Evolutionary conservation across 31 red algal species (phyloP).

Genomic region (Odonthalia washingtoniensis): DNA sequence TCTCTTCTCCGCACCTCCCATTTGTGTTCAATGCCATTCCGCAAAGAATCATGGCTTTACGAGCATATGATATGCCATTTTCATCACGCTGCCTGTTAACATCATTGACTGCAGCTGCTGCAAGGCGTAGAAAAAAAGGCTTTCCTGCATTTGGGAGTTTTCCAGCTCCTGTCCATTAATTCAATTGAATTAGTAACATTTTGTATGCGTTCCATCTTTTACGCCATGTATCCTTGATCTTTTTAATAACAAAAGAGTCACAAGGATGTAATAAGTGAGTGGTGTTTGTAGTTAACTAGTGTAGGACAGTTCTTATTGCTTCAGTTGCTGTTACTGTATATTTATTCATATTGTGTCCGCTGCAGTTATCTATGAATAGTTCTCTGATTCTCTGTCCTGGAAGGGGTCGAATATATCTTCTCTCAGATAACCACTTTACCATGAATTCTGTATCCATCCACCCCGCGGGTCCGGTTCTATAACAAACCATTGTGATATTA

Average conservation of each 20-base stretch:
- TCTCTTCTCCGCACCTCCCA: neutral
- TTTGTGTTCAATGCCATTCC: neutral
- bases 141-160: slow-evolving; percentile 13
- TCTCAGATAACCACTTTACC: neutral
- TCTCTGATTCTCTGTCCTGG: slow-evolving; percentile 21
- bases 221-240: slow-evolving; percentile 23
- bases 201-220: slow-evolving; percentile 6
- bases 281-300: slow-evolving; percentile 18
- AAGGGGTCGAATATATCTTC: neutral
- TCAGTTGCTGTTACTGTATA: neutral
- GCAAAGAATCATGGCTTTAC: no score
- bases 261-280: slow-evolving; percentile 14
- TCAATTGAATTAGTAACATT: slow-evolving; percentile 10
- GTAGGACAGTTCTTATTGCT: neutral
- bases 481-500: slow-evolving; percentile 16
- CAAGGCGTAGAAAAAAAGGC: neutral
- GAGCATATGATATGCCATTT: no score
- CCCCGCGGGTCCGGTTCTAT: slow-evolving; percentile 6
- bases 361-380: slow-evolving; percentile 16
- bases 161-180: neutral
- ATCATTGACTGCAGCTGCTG: neutral
- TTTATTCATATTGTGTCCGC: slow-evolving; percentile 8
- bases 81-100: no score
- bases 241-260: slow-evolving; percentile 31
- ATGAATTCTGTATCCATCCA: slow-evolving; percentile 23